Evolutionary conservation across 2,329 filamentous ascomycete species (phyloP).

Genomic region (Stagonosporopsis chrysanthemi): DNA sequence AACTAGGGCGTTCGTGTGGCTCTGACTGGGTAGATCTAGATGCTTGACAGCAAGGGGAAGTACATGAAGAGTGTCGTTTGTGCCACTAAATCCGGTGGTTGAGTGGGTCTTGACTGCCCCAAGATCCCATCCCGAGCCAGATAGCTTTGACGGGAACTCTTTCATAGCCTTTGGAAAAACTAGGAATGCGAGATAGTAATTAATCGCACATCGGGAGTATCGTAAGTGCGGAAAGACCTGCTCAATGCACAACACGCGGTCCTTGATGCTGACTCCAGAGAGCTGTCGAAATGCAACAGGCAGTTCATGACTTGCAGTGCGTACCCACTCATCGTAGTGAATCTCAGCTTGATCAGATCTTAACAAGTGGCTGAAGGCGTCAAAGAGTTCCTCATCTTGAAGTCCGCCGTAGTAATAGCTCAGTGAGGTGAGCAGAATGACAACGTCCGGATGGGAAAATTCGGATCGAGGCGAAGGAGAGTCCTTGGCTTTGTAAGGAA

Average conservation of each 20-base stretch:
- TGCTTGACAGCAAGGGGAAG: slow-evolving; percentile 66
- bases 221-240: slow-evolving; percentile 63
- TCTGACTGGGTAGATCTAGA: slow-evolving; percentile 61
- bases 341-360: slow-evolving; percentile 60
- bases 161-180: slow-evolving; percentile 69
- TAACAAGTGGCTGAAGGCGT: slow-evolving; percentile 57
- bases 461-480: slow-evolving; percentile 68
- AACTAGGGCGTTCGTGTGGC: slow-evolving; percentile 73
- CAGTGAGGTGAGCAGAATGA: slow-evolving; percentile 70
- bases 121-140: slow-evolving; percentile 73
- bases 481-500: slow-evolving; percentile 73
- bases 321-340: slow-evolving; percentile 62
- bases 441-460: slow-evolving; percentile 72
- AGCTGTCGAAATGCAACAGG: slow-evolving; percentile 50
- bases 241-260: slow-evolving; percentile 57
- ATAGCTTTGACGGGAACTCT: slow-evolving; percentile 70
- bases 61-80: slow-evolving; percentile 67
- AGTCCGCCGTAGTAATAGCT: slow-evolving; percentile 73
- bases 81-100: slow-evolving; percentile 74
- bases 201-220: slow-evolving; percentile 62
- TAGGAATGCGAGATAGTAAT: slow-evolving; percentile 68
- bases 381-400: slow-evolving; percentile 57
- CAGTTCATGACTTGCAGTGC: slow-evolving; percentile 30
- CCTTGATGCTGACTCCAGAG: slow-evolving; percentile 50
- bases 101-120: slow-evolving; percentile 56